These are phyloP conservation scores for Panus rudis DNA, from an alignment of 768 basidiomycete genomes.

Conservation along the genomic window DNA sequence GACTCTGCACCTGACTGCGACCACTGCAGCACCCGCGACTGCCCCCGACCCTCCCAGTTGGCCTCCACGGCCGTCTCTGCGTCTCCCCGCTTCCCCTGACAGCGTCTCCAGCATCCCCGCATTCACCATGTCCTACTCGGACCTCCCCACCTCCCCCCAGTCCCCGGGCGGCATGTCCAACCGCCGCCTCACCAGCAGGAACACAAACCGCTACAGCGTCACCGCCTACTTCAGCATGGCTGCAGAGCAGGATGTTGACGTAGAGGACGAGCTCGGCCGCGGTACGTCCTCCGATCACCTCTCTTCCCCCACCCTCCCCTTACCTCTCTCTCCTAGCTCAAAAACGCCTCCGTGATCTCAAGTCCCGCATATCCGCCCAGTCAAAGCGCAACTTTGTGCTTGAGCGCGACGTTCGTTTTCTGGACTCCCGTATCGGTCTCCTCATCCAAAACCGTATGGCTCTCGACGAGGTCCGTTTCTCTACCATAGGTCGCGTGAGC, in stretches of 20 bases:
- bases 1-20: no score
- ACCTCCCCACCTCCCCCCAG: constrained; percentile 21
- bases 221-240: constrained; percentile 97
- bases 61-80: no score
- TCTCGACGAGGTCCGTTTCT: constrained; percentile 71
- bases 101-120: neutral
- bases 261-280: constrained; percentile 93
- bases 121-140: constrained; percentile 22
- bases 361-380: constrained; percentile 94
- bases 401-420: constrained; percentile 96
- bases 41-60: no score
- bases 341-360: constrained; percentile 93
- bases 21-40: no score
- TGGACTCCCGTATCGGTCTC: constrained; percentile 94
- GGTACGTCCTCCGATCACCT: constrained; percentile 42
- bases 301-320: constrained; percentile 5
- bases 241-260: constrained; percentile 96
- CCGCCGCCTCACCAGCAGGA: constrained; percentile 81
- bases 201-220: constrained; percentile 94
- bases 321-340: constrained; percentile 54
- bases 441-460: constrained; percentile 99
- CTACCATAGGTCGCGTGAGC: constrained; percentile 4
- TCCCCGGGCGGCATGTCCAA: constrained; percentile 62
- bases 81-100: neutral
- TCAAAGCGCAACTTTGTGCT: constrained; percentile 99